These are phyloP conservation scores for Straminergon stramineum DNA, from an alignment of 225 moss, liverwort and hornwort genomes.

Conservation along the genomic window DNA sequence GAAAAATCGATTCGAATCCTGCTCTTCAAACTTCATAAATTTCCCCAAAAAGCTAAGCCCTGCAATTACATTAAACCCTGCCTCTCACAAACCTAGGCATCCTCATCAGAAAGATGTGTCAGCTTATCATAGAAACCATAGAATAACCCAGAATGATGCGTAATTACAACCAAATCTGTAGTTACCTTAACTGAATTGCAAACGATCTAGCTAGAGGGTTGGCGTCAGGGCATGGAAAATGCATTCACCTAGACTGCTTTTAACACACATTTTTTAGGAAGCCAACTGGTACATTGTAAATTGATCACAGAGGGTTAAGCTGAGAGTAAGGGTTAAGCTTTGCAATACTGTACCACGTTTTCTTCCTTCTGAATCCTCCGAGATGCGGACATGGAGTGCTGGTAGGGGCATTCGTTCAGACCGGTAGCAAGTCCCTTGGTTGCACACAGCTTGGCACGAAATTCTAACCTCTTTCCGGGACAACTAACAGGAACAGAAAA, in stretches of 20 bases:
- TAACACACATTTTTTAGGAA: neutral
- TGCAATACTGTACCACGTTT: neutral
- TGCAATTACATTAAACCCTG: neutral
- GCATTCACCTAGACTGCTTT: neutral
- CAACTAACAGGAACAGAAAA: neutral
- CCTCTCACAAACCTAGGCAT: neutral
- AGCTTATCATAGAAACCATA: neutral
- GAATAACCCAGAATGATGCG: neutral
- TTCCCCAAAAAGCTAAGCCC: neutral
- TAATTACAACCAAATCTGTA: neutral
- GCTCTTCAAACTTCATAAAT: neutral
- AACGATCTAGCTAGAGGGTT: neutral
- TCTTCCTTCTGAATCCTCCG: neutral
- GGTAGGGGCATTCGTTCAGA: conserved; percentile 13
- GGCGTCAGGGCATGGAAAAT: neutral
- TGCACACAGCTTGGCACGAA: conserved; percentile 80
- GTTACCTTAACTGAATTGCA: neutral
- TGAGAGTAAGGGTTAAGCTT: neutral
- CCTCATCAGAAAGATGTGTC: neutral
- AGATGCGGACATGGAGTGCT: neutral
- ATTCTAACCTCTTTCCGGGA: neutral
- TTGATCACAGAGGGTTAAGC: neutral
- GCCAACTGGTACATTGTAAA: neutral
- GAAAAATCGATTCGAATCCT: neutral
- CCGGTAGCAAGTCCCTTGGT: conserved; percentile 31